Evolutionary conservation across 2,329 filamentous ascomycete genomes (phyloP).

Genomic region (Cladophialophora bantiana): DNA sequence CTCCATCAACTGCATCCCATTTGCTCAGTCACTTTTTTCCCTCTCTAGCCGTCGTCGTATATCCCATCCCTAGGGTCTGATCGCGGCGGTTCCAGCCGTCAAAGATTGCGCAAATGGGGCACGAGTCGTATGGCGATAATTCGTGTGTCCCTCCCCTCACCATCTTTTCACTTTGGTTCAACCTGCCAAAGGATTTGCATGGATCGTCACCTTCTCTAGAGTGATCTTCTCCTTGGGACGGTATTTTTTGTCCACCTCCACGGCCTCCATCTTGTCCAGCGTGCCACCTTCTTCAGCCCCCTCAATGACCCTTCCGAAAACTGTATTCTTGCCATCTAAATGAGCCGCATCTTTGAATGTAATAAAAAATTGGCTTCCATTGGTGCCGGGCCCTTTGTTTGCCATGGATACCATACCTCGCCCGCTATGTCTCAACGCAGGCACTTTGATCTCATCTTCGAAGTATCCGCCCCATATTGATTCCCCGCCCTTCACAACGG

Average conservation of each 20-base stretch:
- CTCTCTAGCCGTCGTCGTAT: neutral
- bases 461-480: slow-evolving; percentile 64
- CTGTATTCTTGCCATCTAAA: slow-evolving; percentile 71
- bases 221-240: slow-evolving; percentile 60
- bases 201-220: slow-evolving; percentile 65
- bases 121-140: neutral
- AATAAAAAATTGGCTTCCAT: slow-evolving; percentile 70
- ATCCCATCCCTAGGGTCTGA: neutral
- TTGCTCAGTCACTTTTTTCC: neutral
- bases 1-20: neutral
- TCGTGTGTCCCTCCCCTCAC: neutral
- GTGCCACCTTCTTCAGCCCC: slow-evolving; percentile 56
- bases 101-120: neutral
- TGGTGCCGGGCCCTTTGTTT: slow-evolving; percentile 62
- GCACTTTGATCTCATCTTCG: slow-evolving; percentile 68
- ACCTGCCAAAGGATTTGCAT: slow-evolving; percentile 70
- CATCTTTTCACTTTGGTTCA: slow-evolving; percentile 44
- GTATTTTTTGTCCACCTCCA: slow-evolving; percentile 68
- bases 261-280: slow-evolving; percentile 64
- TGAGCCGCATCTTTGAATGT: slow-evolving; percentile 67
- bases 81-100: neutral
- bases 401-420: slow-evolving; percentile 67
- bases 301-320: slow-evolving; percentile 67
- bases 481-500: slow-evolving; percentile 62
- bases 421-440: slow-evolving; percentile 63